Base-by-base conservation (phyloP, 768 basidiomycete genomes). In the Termitomyces sp. region DNA sequence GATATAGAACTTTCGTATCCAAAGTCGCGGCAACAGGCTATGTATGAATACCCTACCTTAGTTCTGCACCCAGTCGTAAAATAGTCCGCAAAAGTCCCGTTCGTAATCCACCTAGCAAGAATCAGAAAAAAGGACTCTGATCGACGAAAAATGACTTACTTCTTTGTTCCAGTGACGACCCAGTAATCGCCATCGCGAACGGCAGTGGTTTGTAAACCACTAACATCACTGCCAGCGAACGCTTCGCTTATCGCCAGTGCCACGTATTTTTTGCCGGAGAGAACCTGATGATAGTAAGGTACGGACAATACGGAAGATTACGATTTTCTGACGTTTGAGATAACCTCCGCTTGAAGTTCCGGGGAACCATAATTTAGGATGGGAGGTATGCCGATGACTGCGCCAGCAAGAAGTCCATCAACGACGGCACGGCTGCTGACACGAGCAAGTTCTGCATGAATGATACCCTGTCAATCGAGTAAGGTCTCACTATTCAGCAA, bases 141-240 rank as follows among this genome's bases (percentile, higher is more conserved):
- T 21, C 4, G 35, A 54, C 19, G 40, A 26, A 26, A 21, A 52
- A 12, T 12, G 28, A 65, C 78, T 3, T 56, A 88, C 91, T 96
- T 96, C 72, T 98, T 98, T 6, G 93, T 94, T 17, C 96, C 96
- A 42, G 86, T 91, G 60, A 98, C 86, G 12, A 94, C 79, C 87
- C 89, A 96, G 42, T 86, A 74, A 62, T 90, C 84, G 1, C 93
- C 95, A 64, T 96, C 93, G 55, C 84, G 83, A 55, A 83, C 81
- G 0, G 95, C 95, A 1, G 86, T 88, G 56, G 88, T 98, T 77
- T 84, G 93, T 37, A 95, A 64, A 3, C 94, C 93, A 50, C 82
- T 71, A 2, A 94, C 91, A 62, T 94, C 91, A 62, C 88, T 90
- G 17, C 91, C 91, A 2, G 94, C 95, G 62, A 95, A 96, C 0